A percentile compares a stretch with the other conserved stretches of the same genome.
phyloP scores from a whole-genome alignment of 257 asterid species.

The Scutellaria galericulata region DNA sequence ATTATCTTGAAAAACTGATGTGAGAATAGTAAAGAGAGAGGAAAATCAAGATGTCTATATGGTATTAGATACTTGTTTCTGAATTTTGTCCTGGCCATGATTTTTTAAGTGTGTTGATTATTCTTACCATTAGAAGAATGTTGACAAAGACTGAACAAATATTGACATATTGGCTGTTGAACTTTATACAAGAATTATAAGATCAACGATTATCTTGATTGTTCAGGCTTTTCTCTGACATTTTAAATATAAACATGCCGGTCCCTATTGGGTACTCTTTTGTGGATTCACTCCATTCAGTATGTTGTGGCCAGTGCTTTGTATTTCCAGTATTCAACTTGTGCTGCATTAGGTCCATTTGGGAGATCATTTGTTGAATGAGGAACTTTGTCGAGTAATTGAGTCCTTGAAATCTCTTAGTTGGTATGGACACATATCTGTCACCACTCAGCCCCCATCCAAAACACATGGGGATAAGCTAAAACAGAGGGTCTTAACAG shows the following conservation, averaged over 20 bases:
- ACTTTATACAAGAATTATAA: background rate
- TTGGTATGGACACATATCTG: background rate
- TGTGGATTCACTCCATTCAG: background rate
- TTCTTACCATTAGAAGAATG: background rate
- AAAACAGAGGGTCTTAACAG: too few species aligned
- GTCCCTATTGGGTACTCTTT: background rate
- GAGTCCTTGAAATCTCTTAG: background rate
- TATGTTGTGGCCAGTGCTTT: background rate
- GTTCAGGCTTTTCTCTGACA: background rate
- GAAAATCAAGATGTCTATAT: background rate
- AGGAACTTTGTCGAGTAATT: background rate
- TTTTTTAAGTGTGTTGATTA: conserved; percentile 4
- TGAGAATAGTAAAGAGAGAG: background rate
- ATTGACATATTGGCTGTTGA: background rate
- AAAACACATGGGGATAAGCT: background rate
- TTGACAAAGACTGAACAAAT: background rate
- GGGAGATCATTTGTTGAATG: background rate
- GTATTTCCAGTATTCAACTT: background rate
- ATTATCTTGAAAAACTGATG: conserved; percentile 11
- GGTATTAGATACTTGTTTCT: background rate
- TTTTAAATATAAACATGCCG: background rate
- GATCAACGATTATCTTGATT: background rate
- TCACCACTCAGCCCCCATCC: background rate
- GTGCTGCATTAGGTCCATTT: background rate
- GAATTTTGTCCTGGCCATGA: background rate